phyloP scores from a whole-genome alignment of 371 early-diverging fungal species.

The Syncephalastrum sp. region DNA sequence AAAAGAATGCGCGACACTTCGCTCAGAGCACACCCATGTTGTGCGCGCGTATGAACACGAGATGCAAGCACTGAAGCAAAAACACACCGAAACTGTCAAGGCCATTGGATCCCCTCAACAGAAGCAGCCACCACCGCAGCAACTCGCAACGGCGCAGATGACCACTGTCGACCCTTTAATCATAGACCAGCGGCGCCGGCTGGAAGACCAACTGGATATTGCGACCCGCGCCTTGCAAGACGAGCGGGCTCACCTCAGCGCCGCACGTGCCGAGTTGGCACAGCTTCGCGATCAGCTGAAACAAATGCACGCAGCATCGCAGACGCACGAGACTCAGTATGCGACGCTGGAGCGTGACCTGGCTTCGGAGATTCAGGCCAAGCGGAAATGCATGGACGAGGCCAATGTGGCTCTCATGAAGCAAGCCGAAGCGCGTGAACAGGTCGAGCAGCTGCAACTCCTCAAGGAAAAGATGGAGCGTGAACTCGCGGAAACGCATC shows the following conservation, averaged over 20 bases:
- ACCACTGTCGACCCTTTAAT: background rate
- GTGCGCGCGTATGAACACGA: conserved; percentile 28
- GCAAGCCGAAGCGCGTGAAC: conserved; percentile 28
- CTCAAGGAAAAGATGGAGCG: conserved; percentile 31
- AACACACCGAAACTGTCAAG: conserved; percentile 8
- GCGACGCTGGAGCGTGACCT: conserved; percentile 22
- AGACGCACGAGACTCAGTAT: conserved; percentile 15
- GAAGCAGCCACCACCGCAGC: background rate
- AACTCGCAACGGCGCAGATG: background rate
- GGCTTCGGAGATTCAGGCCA: conserved; percentile 27
- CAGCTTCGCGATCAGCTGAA: conserved; percentile 35
- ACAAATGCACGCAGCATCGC: conserved; percentile 19
- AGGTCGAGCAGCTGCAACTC: conserved; percentile 29
- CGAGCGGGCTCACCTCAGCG: conserved; percentile 29
- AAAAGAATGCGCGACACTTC: conserved; percentile 36
- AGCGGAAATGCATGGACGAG: conserved; percentile 34
- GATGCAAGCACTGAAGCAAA: conserved; percentile 14
- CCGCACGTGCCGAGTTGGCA: conserved; percentile 25
- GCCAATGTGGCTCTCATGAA: conserved; percentile 23
- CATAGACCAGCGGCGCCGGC: conserved; percentile 18
- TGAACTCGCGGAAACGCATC: conserved; percentile 26
- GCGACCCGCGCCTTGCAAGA: conserved; percentile 39
- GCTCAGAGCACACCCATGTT: conserved; percentile 25
- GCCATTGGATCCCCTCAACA: background rate
- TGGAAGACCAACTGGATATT: conserved; percentile 47